Evolutionary conservation across 139 green algal species (phyloP).

Genomic region (Nannochloris sp.): DNA sequence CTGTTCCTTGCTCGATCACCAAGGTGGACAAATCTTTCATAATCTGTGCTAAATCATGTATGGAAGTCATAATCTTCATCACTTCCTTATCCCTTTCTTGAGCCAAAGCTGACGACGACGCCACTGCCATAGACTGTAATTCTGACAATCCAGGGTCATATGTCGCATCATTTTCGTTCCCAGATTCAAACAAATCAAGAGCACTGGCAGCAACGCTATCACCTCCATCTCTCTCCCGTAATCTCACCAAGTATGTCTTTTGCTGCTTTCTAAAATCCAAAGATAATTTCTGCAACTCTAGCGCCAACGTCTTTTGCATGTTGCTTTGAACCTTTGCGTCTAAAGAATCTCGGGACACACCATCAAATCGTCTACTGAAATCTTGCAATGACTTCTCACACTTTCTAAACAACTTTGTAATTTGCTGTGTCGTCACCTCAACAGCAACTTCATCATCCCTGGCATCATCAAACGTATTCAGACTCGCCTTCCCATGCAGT

Average conservation of each 20-base stretch:
- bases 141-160: conserved; percentile 77
- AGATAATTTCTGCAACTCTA: conserved; percentile 72
- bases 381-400: conserved; percentile 42
- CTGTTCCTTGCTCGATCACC: conserved; percentile 97
- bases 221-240: conserved; percentile 58
- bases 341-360: conserved; percentile 4
- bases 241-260: conserved; percentile 73
- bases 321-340: conserved; percentile 50
- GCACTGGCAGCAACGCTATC: conserved; percentile 30
- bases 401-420: conserved; percentile 46
- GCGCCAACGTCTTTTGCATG: conserved; percentile 72
- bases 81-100: conserved; percentile 82
- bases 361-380: conserved; percentile 13
- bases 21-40: conserved; percentile 92
- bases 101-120: conserved; percentile 38
- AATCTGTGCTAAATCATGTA: conserved; percentile 83
- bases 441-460: conserved; percentile 31
- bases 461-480: conserved; percentile 52
- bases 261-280: conserved; percentile 81
- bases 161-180: not conserved
- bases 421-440: conserved; percentile 45
- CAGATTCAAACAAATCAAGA: conserved; percentile 24
- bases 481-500: conserved; percentile 30
- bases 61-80: conserved; percentile 60
- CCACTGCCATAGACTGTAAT: conserved; percentile 33